Conservation (phyloP, 768 basidiomycete genomes). For the Trametes sanguinea region DNA sequence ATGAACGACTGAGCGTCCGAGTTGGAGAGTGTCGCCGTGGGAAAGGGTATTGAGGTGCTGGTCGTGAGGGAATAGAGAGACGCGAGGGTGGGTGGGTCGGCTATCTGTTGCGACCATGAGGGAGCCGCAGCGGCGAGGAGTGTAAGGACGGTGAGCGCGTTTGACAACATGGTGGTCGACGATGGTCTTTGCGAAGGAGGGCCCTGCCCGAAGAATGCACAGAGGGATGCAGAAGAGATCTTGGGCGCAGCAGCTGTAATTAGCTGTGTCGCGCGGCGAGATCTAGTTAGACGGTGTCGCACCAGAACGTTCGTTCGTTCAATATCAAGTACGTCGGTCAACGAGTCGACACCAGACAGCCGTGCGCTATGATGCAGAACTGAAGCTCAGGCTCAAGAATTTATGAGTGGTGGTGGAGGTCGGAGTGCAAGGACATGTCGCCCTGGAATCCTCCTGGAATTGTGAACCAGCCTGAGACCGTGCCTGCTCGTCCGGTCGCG, state of each 20-base stretch:
- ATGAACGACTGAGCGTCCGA: constrained; percentile 53
- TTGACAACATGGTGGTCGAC: constrained; percentile 15
- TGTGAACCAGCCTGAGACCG: constrained; percentile 1
- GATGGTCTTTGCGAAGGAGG: constrained; percentile 3
- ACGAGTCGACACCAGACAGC: neutral
- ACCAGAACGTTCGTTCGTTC: constrained; percentile 1
- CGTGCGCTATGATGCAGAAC: neutral
- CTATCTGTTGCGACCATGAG: constrained; percentile 19
- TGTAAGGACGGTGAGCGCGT: constrained; percentile 5
- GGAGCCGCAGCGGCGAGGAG: constrained; percentile 16
- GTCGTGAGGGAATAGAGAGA: constrained; percentile 56
- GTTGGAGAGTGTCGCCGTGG: constrained; percentile 57
- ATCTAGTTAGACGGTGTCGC: neutral
- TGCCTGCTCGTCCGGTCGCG: neutral
- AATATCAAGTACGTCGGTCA: neutral
- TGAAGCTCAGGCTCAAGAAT: neutral
- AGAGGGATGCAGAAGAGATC: neutral
- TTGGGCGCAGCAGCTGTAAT: constrained; percentile 3
- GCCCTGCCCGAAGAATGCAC: constrained; percentile 20
- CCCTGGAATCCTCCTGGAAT: neutral
- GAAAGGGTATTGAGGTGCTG: constrained; percentile 66
- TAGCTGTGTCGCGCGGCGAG: neutral
- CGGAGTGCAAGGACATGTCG: neutral
- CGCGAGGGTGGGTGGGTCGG: constrained; percentile 39
- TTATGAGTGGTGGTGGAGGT: neutral